phyloP scores from a whole-genome alignment of 345 rosid species.

The Pugionium cornutum region DNA sequence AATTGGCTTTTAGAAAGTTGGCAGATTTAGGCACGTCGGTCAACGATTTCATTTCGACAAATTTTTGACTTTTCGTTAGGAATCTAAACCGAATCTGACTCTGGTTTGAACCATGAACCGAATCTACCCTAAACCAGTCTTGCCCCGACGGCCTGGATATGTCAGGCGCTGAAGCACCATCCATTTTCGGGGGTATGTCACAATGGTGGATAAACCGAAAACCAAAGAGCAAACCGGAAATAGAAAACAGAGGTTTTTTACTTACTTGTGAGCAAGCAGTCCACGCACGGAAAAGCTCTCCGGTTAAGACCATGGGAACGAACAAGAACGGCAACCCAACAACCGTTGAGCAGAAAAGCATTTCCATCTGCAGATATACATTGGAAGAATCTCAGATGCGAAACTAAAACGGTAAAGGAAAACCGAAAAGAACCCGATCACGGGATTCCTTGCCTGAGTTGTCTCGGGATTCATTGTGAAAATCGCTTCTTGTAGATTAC shows the following conservation, averaged over 20 bases:
- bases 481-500: slow-evolving; percentile 92
- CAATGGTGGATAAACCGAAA: not conserved
- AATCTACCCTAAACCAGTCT: slow-evolving; percentile 14
- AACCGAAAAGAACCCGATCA: not conserved
- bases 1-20: slow-evolving; percentile 27
- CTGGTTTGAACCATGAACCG: slow-evolving; percentile 2
- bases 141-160: no score
- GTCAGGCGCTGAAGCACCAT: no score
- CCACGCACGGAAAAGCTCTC: slow-evolving; percentile 93
- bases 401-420: not conserved
- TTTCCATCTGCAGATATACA: slow-evolving; percentile 67
- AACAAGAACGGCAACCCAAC: slow-evolving; percentile 89
- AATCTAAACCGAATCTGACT: not conserved
- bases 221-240: not conserved
- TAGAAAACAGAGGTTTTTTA: slow-evolving; percentile 6
- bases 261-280: slow-evolving; percentile 85
- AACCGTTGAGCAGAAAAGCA: slow-evolving; percentile 90
- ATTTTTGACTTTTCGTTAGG: slow-evolving; percentile 7
- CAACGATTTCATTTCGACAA: slow-evolving; percentile 26
- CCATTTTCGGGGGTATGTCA: not conserved
- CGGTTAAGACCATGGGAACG: slow-evolving; percentile 96
- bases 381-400: slow-evolving; percentile 5
- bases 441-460: slow-evolving; percentile 57
- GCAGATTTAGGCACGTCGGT: slow-evolving; percentile 42
- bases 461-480: slow-evolving; percentile 90